A percentile compares a stretch with the other conserved stretches of the same genome.
Evolutionary conservation across 2,329 filamentous ascomycete species (phyloP).

Genomic region (Claviceps sp.): DNA sequence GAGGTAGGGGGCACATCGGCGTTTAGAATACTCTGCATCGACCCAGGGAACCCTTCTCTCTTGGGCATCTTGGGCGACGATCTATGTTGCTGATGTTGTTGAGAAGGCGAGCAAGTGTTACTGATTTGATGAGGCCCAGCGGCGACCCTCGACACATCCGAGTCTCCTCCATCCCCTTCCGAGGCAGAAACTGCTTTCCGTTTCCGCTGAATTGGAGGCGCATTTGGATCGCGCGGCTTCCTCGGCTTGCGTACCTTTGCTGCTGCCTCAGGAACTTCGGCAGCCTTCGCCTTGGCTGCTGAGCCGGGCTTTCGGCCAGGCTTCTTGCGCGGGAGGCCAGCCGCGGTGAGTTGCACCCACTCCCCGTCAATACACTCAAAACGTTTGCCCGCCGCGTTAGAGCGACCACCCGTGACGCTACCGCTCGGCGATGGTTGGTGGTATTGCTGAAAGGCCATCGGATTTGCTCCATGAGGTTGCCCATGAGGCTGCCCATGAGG

Average conservation of each 20-base stretch:
- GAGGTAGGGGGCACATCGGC: slow-evolving; percentile 28
- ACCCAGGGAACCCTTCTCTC: slow-evolving; percentile 35
- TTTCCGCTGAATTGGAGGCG: slow-evolving; percentile 39
- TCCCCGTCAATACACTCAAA: slow-evolving; percentile 25
- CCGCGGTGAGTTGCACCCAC: slow-evolving; percentile 39
- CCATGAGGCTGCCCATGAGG: slow-evolving; percentile 15
- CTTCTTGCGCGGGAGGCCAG: slow-evolving; percentile 47
- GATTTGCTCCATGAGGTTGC: slow-evolving; percentile 12
- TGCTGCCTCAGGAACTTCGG: slow-evolving; percentile 24
- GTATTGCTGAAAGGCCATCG: slow-evolving; percentile 16
- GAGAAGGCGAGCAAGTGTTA: slow-evolving; percentile 9
- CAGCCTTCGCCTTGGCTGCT: slow-evolving; percentile 30
- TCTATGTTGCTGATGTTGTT: slow-evolving; percentile 13
- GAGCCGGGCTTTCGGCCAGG: slow-evolving; percentile 51
- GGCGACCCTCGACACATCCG: slow-evolving; percentile 13
- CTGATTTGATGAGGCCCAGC: slow-evolving; percentile 11
- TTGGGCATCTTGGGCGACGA: slow-evolving; percentile 32
- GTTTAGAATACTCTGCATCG: slow-evolving; percentile 44
- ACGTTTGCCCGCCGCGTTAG: slow-evolving; percentile 13
- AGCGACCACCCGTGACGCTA: slow-evolving; percentile 10
- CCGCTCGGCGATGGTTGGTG: slow-evolving; percentile 14
- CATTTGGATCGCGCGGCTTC: slow-evolving; percentile 47
- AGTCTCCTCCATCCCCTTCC: slow-evolving; percentile 22
- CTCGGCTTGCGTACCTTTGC: slow-evolving; percentile 38
- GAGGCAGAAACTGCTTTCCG: slow-evolving; percentile 33